Conservation (phyloP, 2,329 filamentous ascomycete species). For the Phialemonium atrogriseum region DNA sequence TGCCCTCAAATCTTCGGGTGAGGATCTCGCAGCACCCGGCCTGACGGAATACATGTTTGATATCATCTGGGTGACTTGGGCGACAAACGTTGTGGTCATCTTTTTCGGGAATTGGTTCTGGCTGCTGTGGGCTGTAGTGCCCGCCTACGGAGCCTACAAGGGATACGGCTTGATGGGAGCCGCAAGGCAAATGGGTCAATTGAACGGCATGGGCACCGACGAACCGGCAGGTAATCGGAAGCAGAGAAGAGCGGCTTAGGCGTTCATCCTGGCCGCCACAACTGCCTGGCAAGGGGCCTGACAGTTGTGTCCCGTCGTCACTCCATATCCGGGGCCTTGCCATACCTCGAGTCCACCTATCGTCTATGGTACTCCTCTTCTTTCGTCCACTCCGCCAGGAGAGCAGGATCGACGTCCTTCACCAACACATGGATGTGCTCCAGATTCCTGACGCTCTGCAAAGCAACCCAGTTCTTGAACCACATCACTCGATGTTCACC, state of each 20-base stretch:
- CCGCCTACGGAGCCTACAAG: conserved; percentile 47
- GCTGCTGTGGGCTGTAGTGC: conserved; percentile 46
- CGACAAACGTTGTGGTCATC: conserved; percentile 60
- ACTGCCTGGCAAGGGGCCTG: no score
- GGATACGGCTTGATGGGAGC: conserved; percentile 44
- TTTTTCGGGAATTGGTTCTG: conserved; percentile 73
- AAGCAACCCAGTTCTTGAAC: conserved; percentile 89
- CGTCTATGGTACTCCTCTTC: conserved; percentile 30
- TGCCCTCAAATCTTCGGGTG: conserved; percentile 67
- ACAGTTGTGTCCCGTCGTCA: neutral
- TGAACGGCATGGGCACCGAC: conserved; percentile 32
- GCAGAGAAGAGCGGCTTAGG: conserved; percentile 44
- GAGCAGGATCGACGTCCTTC: conserved; percentile 40
- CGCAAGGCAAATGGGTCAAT: conserved; percentile 44
- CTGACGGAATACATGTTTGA: conserved; percentile 99
- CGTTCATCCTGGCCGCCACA: no score
- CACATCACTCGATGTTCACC: conserved; percentile 56
- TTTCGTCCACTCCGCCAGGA: conserved; percentile 45
- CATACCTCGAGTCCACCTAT: conserved; percentile 2
- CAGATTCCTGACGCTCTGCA: conserved; percentile 80
- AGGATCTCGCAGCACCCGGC: conserved; percentile 80
- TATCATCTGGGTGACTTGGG: conserved; percentile 90
- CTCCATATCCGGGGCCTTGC: neutral
- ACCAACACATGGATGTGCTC: conserved; percentile 84
- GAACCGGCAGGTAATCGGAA: conserved; percentile 40